These are phyloP conservation scores for Colletotrichum musicola DNA, from an alignment of 2,329 filamentous ascomycete species.

Conservation along the genomic window DNA sequence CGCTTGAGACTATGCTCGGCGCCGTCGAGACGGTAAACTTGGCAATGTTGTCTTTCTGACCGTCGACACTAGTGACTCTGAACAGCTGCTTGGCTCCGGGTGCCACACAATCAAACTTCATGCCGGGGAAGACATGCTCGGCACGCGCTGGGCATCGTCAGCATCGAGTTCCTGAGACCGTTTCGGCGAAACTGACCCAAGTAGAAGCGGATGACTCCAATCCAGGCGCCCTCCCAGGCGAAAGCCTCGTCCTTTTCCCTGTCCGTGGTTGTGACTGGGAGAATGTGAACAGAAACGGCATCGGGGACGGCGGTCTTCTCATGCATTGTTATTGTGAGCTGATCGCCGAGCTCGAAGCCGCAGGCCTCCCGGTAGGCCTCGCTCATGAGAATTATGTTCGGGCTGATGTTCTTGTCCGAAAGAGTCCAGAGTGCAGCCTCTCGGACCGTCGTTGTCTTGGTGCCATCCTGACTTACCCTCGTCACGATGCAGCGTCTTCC, in stretches of 20 bases:
- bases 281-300: constrained; percentile 62
- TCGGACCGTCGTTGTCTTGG: constrained; percentile 44
- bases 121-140: constrained; percentile 77
- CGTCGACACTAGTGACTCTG: constrained; percentile 68
- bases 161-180: constrained; percentile 8
- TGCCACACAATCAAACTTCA: constrained; percentile 75
- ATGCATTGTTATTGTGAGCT: constrained; percentile 70
- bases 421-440: constrained; percentile 65
- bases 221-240: constrained; percentile 42
- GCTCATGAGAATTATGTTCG: constrained; percentile 78
- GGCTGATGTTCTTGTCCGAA: constrained; percentile 72
- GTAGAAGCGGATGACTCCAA: constrained; percentile 28
- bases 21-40: constrained; percentile 56
- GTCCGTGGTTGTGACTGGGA: constrained; percentile 27
- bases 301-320: constrained; percentile 64
- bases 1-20: neutral
- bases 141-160: constrained; percentile 62
- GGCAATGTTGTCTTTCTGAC: constrained; percentile 57
- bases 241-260: constrained; percentile 51
- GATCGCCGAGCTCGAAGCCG: constrained; percentile 78
- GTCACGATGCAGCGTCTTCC: constrained; percentile 59
- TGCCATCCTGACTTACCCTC: constrained; percentile 39
- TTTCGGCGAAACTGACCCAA: constrained; percentile 12
- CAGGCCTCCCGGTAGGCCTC: constrained; percentile 80
- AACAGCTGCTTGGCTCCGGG: constrained; percentile 72